A percentile compares a stretch with the other conserved stretches of the same genome.
Evolutionary conservation across 139 green algal genomes (phyloP).

Genomic region (Coelastrella sp.): DNA sequence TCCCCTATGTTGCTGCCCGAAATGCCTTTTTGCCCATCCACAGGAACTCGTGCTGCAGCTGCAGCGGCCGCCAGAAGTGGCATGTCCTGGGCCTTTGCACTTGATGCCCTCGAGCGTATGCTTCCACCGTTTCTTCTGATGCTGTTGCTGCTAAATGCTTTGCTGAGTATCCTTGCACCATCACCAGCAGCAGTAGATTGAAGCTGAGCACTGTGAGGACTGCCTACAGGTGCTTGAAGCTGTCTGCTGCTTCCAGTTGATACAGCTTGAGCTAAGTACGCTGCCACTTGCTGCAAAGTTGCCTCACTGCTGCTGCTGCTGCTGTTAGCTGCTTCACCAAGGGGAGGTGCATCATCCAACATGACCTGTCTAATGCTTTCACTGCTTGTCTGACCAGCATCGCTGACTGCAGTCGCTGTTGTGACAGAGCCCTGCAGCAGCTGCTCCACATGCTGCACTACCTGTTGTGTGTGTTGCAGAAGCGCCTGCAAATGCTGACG

Average conservation of each 20-base stretch:
- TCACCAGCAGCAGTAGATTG: neutral
- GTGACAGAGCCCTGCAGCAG: neutral
- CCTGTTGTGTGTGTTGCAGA: neutral
- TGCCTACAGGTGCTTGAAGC: neutral
- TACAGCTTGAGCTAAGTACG: neutral
- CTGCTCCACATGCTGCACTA: slow-evolving; percentile 8
- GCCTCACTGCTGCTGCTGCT: neutral
- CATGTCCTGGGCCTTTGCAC: neutral
- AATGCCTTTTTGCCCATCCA: neutral
- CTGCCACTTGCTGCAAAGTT: neutral
- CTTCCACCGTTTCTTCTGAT: neutral
- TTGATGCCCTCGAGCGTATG: neutral
- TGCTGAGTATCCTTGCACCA: too few species aligned
- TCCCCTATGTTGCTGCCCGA: neutral
- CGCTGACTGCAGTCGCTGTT: neutral
- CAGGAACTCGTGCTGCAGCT: neutral
- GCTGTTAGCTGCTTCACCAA: neutral
- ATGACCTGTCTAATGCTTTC: too few species aligned
- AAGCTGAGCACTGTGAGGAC: too few species aligned
- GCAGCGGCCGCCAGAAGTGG: neutral
- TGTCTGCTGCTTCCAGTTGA: neutral
- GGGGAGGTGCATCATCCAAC: neutral
- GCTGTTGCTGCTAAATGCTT: too few species aligned
- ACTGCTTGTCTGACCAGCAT: neutral
- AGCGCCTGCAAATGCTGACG: slow-evolving; percentile 17